Conservation (phyloP, 805 yeast species). For the Starmerella sp. region DNA sequence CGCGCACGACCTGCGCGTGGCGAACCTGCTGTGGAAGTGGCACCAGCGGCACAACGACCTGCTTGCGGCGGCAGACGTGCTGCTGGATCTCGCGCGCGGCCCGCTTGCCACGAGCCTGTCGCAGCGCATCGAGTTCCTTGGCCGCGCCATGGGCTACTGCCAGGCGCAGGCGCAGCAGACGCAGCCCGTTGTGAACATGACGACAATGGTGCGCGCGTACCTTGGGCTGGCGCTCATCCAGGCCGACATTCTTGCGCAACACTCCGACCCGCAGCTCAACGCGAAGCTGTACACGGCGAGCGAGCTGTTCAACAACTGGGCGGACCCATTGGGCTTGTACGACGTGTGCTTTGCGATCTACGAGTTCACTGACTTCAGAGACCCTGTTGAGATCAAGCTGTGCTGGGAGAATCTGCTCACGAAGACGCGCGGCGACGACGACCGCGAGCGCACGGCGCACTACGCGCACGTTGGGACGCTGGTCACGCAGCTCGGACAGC, state of each 20-base stretch:
- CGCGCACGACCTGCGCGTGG: slow-evolving; percentile 51
- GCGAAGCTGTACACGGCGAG: slow-evolving; percentile 57
- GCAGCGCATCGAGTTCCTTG: slow-evolving; percentile 74
- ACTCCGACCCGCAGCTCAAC: slow-evolving; percentile 42
- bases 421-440: slow-evolving; percentile 31
- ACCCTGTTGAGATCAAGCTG: slow-evolving; percentile 65
- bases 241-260: slow-evolving; percentile 40
- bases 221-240: slow-evolving; percentile 82
- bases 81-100: slow-evolving; percentile 62
- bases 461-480: slow-evolving; percentile 32
- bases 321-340: slow-evolving; percentile 78
- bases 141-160: slow-evolving; percentile 88
- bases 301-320: slow-evolving; percentile 72
- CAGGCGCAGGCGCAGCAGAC: slow-evolving; percentile 67
- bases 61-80: slow-evolving; percentile 72
- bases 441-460: slow-evolving; percentile 26
- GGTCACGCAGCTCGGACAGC: slow-evolving; percentile 44
- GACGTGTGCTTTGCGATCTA: slow-evolving; percentile 69
- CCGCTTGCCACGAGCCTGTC: slow-evolving; percentile 53
- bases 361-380: slow-evolving; percentile 75
- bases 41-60: slow-evolving; percentile 72
- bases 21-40: slow-evolving; percentile 79
- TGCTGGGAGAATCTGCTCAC: slow-evolving; percentile 71
- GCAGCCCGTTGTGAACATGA: slow-evolving; percentile 62
- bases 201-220: slow-evolving; percentile 61